Evolutionary conservation across 2,329 filamentous ascomycete species (phyloP).

Genomic region (Cladosporium sp.): DNA sequence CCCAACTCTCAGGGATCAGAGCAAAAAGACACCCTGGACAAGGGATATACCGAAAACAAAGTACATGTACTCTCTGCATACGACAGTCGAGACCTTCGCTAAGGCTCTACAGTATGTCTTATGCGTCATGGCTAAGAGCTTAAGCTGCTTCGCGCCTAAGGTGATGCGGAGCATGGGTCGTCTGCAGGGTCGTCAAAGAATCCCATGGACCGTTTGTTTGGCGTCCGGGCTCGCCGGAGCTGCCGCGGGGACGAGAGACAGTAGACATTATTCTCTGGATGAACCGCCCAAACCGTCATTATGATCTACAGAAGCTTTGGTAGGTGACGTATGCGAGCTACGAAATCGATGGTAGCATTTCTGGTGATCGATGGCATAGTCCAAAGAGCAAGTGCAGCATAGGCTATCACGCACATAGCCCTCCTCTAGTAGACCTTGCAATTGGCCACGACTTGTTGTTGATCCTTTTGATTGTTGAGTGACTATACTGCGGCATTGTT

Average conservation of each 20-base stretch:
- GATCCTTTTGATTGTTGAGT: background rate
- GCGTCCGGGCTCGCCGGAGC: slow-evolving; percentile 7
- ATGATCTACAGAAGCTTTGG: slow-evolving; percentile 10
- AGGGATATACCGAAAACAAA: background rate
- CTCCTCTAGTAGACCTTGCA: background rate
- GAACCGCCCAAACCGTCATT: slow-evolving; percentile 5
- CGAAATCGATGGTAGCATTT: background rate
- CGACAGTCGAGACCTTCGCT: background rate
- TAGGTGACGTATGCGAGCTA: slow-evolving; percentile 5
- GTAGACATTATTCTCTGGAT: background rate
- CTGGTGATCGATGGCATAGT: background rate
- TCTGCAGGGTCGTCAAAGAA: slow-evolving; percentile 9
- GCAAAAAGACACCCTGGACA: background rate
- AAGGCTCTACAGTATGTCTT: background rate
- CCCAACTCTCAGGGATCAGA: background rate
- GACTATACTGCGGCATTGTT: background rate
- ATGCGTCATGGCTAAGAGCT: slow-evolving; percentile 12
- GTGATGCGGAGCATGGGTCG: background rate
- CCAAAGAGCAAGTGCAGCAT: background rate
- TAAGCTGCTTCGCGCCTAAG: background rate
- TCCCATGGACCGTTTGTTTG: background rate
- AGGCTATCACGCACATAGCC: background rate
- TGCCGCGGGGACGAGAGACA: background rate
- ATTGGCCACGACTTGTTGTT: background rate
- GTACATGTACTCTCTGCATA: background rate